A percentile compares a stretch with the other conserved stretches of the same genome.
Evolutionary conservation across 768 basidiomycete species (phyloP).

Genomic region (Mycena vitilis): DNA sequence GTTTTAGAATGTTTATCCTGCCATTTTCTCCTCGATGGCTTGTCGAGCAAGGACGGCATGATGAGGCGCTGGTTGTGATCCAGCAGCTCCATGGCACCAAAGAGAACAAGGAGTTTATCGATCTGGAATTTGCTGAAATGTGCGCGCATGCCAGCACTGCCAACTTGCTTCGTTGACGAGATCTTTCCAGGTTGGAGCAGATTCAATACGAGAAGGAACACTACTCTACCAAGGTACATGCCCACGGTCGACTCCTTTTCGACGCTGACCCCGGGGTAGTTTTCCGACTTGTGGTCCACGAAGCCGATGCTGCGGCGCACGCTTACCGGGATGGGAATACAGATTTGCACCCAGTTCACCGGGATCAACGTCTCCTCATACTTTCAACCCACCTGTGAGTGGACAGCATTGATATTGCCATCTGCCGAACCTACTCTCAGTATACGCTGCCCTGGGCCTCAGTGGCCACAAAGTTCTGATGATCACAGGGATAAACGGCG

Average conservation of each 20-base stretch:
- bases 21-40: slow-evolving; percentile 67
- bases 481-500: slow-evolving; percentile 63
- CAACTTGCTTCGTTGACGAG: slow-evolving; percentile 24
- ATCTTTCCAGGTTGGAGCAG: slow-evolving; percentile 58
- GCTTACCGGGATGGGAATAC: slow-evolving; percentile 61
- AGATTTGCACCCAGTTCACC: slow-evolving; percentile 68
- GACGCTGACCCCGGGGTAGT: slow-evolving; percentile 11
- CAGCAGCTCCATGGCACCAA: slow-evolving; percentile 66
- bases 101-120: slow-evolving; percentile 55
- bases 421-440: slow-evolving; percentile 51
- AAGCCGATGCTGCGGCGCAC: slow-evolving; percentile 60
- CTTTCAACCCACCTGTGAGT: slow-evolving; percentile 33
- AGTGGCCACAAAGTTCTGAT: slow-evolving; percentile 62
- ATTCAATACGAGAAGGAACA: slow-evolving; percentile 61
- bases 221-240: slow-evolving; percentile 51
- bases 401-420: background rate
- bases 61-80: slow-evolving; percentile 62
- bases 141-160: slow-evolving; percentile 57
- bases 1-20: slow-evolving; percentile 55
- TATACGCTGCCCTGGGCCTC: slow-evolving; percentile 63
- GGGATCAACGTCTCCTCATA: slow-evolving; percentile 71
- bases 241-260: background rate
- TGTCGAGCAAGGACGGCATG: slow-evolving; percentile 55
- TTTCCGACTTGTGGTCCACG: slow-evolving; percentile 58
- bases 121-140: slow-evolving; percentile 64